These are phyloP conservation scores for Fusarium drepaniforme DNA, from an alignment of 2,329 filamentous ascomycete genomes.

Conservation along the genomic window DNA sequence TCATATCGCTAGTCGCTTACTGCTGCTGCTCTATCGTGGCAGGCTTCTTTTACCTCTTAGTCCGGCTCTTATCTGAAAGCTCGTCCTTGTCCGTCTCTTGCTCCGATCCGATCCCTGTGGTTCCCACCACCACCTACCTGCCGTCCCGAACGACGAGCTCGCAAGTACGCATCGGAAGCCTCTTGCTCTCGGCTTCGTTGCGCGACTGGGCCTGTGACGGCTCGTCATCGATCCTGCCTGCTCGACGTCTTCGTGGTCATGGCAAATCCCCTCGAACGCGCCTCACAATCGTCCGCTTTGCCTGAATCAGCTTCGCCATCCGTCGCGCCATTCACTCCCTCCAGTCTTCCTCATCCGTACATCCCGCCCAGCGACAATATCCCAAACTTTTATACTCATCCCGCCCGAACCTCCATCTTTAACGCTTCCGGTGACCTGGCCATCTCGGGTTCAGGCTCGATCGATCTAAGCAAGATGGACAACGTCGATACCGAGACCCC, in stretches of 20 bases:
- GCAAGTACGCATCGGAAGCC: slow-evolving; percentile 15
- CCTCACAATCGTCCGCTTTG: slow-evolving; percentile 37
- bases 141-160: slow-evolving; percentile 30
- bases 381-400: slow-evolving; percentile 46
- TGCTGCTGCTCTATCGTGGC: not conserved
- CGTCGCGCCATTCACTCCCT: slow-evolving; percentile 31
- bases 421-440: slow-evolving; percentile 58
- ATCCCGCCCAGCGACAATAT: slow-evolving; percentile 25
- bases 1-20: slow-evolving; percentile 11
- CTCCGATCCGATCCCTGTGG: slow-evolving; percentile 25
- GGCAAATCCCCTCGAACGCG: slow-evolving; percentile 41
- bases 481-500: slow-evolving; percentile 47
- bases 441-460: slow-evolving; percentile 26
- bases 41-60: slow-evolving; percentile 6
- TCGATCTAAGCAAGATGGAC: slow-evolving; percentile 47
- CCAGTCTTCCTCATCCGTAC: slow-evolving; percentile 31
- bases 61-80: slow-evolving; percentile 23
- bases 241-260: slow-evolving; percentile 33
- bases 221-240: slow-evolving; percentile 14
- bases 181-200: slow-evolving; percentile 24
- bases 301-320: slow-evolving; percentile 38
- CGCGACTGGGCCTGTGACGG: slow-evolving; percentile 15
- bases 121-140: slow-evolving; percentile 21
- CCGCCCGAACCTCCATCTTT: slow-evolving; percentile 57
- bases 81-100: slow-evolving; percentile 25